A percentile compares a stretch with the other conserved stretches of the same genome.
Evolutionary conservation across 2,329 filamentous ascomycete species (phyloP).

Genomic region (Neocucurbitaria cava): DNA sequence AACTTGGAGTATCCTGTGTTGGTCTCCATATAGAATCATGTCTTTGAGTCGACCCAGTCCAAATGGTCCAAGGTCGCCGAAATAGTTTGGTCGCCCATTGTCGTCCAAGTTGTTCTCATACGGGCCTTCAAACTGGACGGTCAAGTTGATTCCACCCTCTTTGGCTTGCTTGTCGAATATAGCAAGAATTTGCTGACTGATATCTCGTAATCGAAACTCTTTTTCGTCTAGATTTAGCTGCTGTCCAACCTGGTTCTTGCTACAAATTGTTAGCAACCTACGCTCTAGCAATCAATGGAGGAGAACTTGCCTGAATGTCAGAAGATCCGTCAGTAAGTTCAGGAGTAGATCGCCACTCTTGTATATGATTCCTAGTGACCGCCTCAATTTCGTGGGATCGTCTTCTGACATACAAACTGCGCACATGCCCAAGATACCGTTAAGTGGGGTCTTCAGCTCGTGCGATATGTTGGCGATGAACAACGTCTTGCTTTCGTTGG

Average conservation of each 20-base stretch:
- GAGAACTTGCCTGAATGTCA: constrained; percentile 69
- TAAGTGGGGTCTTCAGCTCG: constrained; percentile 91
- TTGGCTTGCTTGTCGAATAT: constrained; percentile 91
- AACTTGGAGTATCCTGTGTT: constrained; percentile 89
- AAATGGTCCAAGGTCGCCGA: constrained; percentile 68
- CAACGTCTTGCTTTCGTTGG: constrained; percentile 94
- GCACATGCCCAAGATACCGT: constrained; percentile 94
- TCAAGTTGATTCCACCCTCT: constrained; percentile 77
- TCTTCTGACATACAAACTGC: constrained; percentile 93
- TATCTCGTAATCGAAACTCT: constrained; percentile 84
- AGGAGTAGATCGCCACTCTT: constrained; percentile 85
- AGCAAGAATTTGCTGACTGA: constrained; percentile 79
- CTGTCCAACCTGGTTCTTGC: constrained; percentile 92
- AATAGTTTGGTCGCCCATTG: constrained; percentile 42
- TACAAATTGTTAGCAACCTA: constrained; percentile 43
- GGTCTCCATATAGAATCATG: constrained; percentile 91
- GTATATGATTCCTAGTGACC: constrained; percentile 86
- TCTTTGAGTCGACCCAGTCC: constrained; percentile 77
- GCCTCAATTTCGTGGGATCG: constrained; percentile 77
- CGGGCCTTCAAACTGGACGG: constrained; percentile 72
- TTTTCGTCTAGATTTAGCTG: constrained; percentile 81
- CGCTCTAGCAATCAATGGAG: background rate
- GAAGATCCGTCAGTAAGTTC: constrained; percentile 84
- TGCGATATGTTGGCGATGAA: constrained; percentile 95
- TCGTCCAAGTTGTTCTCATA: constrained; percentile 49